Conservation (phyloP, 1,139 yeast species). For the Lodderomyces pseudojiufengensis region DNA sequence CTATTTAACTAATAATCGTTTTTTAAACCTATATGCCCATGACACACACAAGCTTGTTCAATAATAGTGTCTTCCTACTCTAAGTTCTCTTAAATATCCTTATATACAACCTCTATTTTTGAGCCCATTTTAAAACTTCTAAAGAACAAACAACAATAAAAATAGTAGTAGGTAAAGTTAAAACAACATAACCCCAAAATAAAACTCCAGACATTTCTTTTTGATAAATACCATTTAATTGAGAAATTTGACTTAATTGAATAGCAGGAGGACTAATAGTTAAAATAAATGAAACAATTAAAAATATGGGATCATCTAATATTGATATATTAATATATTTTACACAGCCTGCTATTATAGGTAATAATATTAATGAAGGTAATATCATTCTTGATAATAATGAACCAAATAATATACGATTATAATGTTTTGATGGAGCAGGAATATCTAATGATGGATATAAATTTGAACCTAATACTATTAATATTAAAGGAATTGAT, state of each 20-base stretch:
- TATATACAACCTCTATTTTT: conserved; percentile 3
- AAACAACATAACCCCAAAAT: conserved; percentile 79
- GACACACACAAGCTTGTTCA: too few species aligned
- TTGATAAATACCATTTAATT: conserved; percentile 70
- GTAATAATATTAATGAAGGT: conserved; percentile 66
- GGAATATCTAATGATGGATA: conserved; percentile 66
- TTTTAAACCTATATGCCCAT: too few species aligned
- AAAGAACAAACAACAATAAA: conserved; percentile 65
- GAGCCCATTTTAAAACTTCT: conserved; percentile 57
- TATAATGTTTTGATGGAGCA: conserved; percentile 57
- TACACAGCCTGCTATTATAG: conserved; percentile 63
- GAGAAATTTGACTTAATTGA: conserved; percentile 79
- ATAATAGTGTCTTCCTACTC: too few species aligned
- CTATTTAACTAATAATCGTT: too few species aligned
- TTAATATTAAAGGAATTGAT: conserved; percentile 79
- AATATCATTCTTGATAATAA: conserved; percentile 72
- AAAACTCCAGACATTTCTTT: conserved; percentile 84
- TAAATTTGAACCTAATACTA: conserved; percentile 73
- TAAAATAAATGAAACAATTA: conserved; percentile 69
- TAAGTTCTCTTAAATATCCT: not conserved
- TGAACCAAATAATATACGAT: conserved; percentile 61
- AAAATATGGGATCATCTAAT: conserved; percentile 78
- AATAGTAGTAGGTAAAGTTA: conserved; percentile 76
- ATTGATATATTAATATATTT: conserved; percentile 65
- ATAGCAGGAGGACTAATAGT: conserved; percentile 84